Percentiles rank a stretch among this genome's conserved stretches.
Evolutionary conservation across 108 stramenopile species (phyloP).

Genomic region (Cylindrotheca closterium): DNA sequence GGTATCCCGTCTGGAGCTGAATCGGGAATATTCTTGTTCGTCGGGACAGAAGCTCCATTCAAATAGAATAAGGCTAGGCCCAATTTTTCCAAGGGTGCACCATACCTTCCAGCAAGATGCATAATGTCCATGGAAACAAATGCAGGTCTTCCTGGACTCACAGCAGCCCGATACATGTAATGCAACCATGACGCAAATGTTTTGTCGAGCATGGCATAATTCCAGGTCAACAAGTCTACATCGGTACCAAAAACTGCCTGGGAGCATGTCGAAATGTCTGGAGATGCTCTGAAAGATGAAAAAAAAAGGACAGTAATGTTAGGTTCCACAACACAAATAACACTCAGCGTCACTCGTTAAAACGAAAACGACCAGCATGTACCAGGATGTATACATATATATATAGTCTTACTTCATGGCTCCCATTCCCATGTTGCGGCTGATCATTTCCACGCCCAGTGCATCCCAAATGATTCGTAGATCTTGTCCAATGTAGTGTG

Average conservation of each 20-base stretch:
- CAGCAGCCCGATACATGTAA: constrained; percentile 1
- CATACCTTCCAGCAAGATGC: background rate
- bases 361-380: no score
- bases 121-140: constrained; percentile 10
- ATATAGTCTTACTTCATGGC: constrained; percentile 28
- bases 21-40: background rate
- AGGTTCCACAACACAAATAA: no score
- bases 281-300: background rate
- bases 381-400: background rate
- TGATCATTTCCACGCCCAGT: constrained; percentile 60
- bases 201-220: background rate
- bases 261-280: background rate
- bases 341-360: no score
- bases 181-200: background rate
- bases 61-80: background rate
- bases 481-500: constrained; percentile 52
- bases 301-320: no score
- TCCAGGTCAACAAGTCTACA: background rate
- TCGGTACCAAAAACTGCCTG: background rate
- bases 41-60: background rate
- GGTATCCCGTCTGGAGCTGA: background rate
- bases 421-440: constrained; percentile 74
- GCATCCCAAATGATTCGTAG: constrained; percentile 44
- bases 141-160: background rate
- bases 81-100: background rate